Base-by-base conservation (phyloP, 1,284 basidiomycete species). In the Porogramme epimiltina region DNA sequence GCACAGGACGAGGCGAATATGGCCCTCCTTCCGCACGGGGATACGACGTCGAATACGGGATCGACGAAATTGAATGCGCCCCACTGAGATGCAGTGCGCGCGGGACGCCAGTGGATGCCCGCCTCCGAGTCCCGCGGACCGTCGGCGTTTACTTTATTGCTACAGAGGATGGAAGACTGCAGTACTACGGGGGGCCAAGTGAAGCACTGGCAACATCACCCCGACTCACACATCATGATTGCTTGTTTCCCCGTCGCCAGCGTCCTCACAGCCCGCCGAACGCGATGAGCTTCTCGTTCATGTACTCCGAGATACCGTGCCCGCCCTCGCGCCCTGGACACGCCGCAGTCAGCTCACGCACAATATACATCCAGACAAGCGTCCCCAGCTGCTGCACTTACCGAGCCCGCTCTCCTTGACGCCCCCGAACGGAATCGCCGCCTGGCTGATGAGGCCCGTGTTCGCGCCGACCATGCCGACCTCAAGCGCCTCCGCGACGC, bases 401-500 rank as follows among this genome's bases (percentile, higher is more conserved):
- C 79, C 88, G 33, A 94, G 69, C 1, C 94, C 93, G 63, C 87
- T 90, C 74, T 93, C 86, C 72, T 94, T 93, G 43, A 95, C 74
- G 15, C 97, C 97, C 37, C 97, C 97, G 65, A 99, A 99, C 22
- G 94, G 94, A 74, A 94, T 88, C 15, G 78, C 77, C 38, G 89
- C 87, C 69, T 91, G 87, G 48, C 86, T 90, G 63, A 95, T 84
- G 47, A 86, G 50, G 2, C 92, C 92, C 0, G 93, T 94, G 72
- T 97, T 97, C 34, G 83, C 79, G 37, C 92, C 91, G 24, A 96
- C 92, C 95, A 99, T 98, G 8, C 97, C 97, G 3, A 95, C 93
- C 71, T 99, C 93, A 41, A 99, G 77, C 54, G 84, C 89, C 73
- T 98, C 96, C n/a, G 95, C 93, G n/a, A 99, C 95, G 41, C 96